Conservation (phyloP, 805 yeast genomes). For the Candida glaebosa region DNA sequence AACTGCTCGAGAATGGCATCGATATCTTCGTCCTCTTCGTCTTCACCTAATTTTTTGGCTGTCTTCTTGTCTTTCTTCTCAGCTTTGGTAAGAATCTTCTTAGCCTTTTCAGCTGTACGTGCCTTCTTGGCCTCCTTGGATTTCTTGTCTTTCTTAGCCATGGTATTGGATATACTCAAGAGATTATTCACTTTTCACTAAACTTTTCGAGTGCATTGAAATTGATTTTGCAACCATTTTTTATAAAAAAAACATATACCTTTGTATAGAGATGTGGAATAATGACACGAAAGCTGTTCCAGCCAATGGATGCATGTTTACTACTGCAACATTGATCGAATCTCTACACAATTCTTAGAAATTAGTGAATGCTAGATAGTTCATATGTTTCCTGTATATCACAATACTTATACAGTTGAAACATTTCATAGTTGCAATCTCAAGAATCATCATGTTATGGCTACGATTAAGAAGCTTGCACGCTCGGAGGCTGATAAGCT, state of each 20-base stretch:
- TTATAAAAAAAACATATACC: too few species aligned
- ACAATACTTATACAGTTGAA: background rate
- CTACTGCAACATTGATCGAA: too few species aligned
- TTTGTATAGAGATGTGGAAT: too few species aligned
- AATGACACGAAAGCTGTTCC: too few species aligned
- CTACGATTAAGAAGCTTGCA: conserved; percentile 12
- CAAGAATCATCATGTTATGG: conserved; percentile 2
- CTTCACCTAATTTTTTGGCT: conserved; percentile 72
- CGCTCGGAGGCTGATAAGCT: conserved; percentile 11
- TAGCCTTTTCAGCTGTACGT: conserved; percentile 75
- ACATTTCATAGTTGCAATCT: background rate
- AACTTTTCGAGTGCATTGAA: too few species aligned
- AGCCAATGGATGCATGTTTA: too few species aligned
- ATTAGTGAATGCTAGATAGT: too few species aligned
- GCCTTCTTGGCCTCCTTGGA: conserved; percentile 91
- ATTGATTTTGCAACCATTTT: conserved; percentile 3
- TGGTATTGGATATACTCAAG: conserved; percentile 24
- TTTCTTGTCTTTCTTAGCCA: conserved; percentile 88
- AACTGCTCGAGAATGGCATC: conserved; percentile 78
- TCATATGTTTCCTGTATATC: background rate
- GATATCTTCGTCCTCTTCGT: conserved; percentile 80
- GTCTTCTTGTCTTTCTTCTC: conserved; percentile 70
- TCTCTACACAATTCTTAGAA: too few species aligned
- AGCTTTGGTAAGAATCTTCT: conserved; percentile 72
- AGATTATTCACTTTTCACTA: too few species aligned